Percentiles rank a stretch among this genome's conserved stretches.
Evolutionary conservation across 148 eudicot species (phyloP).

Genomic region (Arctostaphylos glauca): DNA sequence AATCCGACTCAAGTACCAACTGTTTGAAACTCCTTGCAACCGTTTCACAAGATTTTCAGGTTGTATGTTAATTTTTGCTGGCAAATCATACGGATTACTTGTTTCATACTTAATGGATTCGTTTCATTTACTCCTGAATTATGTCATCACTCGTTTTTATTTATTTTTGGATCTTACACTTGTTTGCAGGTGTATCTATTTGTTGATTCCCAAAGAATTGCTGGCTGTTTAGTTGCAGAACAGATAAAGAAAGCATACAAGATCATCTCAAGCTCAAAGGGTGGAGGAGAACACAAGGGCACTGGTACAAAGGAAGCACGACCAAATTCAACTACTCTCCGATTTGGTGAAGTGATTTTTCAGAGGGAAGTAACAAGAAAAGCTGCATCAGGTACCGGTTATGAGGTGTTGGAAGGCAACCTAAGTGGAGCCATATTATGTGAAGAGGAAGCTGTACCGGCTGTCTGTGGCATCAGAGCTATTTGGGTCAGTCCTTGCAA

Average conservation of each 20-base stretch:
- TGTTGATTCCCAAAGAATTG: constrained; percentile 54
- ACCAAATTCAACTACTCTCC: constrained; percentile 43
- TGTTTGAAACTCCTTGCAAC: too few species aligned
- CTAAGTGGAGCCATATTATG: constrained; percentile 49
- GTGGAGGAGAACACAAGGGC: constrained; percentile 11
- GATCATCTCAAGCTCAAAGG: constrained; percentile 36
- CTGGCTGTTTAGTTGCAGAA: constrained; percentile 76
- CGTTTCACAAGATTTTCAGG: too few species aligned
- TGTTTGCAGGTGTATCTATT: constrained; percentile 66
- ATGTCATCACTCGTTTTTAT: not conserved
- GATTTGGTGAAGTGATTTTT: constrained; percentile 71
- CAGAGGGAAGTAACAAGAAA: constrained; percentile 58
- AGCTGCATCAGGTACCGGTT: constrained; percentile 18
- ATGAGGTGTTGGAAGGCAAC: constrained; percentile 25
- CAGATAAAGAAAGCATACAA: constrained; percentile 59
- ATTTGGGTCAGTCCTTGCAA: constrained; percentile 91
- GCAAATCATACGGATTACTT: too few species aligned
- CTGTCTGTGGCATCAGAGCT: constrained; percentile 81
- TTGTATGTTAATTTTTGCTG: too few species aligned
- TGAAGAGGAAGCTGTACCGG: constrained; percentile 65
- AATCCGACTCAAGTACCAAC: too few species aligned
- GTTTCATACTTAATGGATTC: too few species aligned
- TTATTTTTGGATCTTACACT: not conserved
- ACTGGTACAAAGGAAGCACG: constrained; percentile 33
- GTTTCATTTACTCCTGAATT: not conserved